Base-by-base conservation (phyloP, 1,284 basidiomycete species). In the Tylopilus sp. region DNA sequence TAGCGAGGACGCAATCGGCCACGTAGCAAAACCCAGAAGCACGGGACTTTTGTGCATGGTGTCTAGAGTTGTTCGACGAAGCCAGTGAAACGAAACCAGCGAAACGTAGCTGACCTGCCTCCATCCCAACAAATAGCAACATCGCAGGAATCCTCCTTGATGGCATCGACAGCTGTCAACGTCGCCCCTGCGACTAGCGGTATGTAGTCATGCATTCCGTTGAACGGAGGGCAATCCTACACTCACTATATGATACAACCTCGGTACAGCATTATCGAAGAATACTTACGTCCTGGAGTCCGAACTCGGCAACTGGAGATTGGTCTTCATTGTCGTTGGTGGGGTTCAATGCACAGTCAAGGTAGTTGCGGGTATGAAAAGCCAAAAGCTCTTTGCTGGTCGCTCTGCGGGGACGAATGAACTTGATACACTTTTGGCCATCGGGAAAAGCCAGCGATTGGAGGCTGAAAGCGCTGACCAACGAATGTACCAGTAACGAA, bases 21-120 rank as follows among this genome's bases (percentile, higher is more conserved):
- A 97, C 84, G 64, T 97, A 97, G 71, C 94, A 97, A 69, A 93
- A 97, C 0, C 94, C 95, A 3, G 88, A 83, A 0, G 92, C 91
- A 43, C 74, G 75, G 0, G 78, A 73, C 62, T 87, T 86, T 46
- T 81, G 80, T 0, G 86, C 85, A 55, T 92, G 90, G 56, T 92
- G 90, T 61, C 89, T 86, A 48, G 15, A 51, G 41, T 38, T 6
- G 8, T 30, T 35, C 29, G 31, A 28, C 18, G 11, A 11, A 21
- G 21, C 19, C 19, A 15, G 19, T 50, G 28, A 53, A 45, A 35
- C 3, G 4, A 39, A 25, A 37, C 28, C 2, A 34, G 19, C 3
- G 45, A n/a, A 39, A 48, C 13, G 13, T 2, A 18, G 51, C 72
- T 57, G 63, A 84, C 77, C 88, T 78, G 40, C 91, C 89, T 8